These are phyloP conservation scores for Porpolomopsis calyptriformis DNA, from an alignment of 768 basidiomycete species.

Conservation along the genomic window DNA sequence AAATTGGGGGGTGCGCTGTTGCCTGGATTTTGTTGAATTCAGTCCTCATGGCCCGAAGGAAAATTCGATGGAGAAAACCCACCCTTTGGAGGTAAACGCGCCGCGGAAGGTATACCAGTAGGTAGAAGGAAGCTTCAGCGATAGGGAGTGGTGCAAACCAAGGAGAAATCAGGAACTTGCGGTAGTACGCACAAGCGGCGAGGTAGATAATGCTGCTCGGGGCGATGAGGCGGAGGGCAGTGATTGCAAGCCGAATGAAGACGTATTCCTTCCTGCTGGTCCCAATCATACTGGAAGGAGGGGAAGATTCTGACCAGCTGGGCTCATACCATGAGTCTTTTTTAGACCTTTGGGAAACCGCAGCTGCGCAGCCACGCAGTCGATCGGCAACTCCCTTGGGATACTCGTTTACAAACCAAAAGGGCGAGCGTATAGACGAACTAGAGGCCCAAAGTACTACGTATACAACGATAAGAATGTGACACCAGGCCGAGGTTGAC, in stretches of 20 bases:
- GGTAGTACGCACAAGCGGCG: slow-evolving; percentile 16
- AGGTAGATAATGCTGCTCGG: slow-evolving; percentile 38
- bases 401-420: too few relatives aligned
- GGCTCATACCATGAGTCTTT: too few relatives aligned
- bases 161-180: slow-evolving; percentile 19
- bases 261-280: slow-evolving; percentile 39
- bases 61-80: slow-evolving; percentile 9
- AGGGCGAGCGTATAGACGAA: too few relatives aligned
- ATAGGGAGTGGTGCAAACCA: slow-evolving; percentile 25
- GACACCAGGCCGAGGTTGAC: too few relatives aligned
- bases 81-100: slow-evolving; percentile 39
- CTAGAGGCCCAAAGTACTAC: too few relatives aligned
- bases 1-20: slow-evolving; percentile 25
- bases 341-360: too few relatives aligned
- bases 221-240: slow-evolving; percentile 35
- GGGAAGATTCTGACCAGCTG: too few relatives aligned
- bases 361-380: too few relatives aligned
- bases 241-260: slow-evolving; percentile 39
- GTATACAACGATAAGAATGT: too few relatives aligned
- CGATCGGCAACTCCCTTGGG: too few relatives aligned
- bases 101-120: slow-evolving; percentile 40
- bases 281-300: slow-evolving; percentile 32
- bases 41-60: background rate
- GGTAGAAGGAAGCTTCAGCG: slow-evolving; percentile 40
- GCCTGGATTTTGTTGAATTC: slow-evolving; percentile 17